Conservation (phyloP, 805 yeast species). For the Priceomyces fermenticarens region DNA sequence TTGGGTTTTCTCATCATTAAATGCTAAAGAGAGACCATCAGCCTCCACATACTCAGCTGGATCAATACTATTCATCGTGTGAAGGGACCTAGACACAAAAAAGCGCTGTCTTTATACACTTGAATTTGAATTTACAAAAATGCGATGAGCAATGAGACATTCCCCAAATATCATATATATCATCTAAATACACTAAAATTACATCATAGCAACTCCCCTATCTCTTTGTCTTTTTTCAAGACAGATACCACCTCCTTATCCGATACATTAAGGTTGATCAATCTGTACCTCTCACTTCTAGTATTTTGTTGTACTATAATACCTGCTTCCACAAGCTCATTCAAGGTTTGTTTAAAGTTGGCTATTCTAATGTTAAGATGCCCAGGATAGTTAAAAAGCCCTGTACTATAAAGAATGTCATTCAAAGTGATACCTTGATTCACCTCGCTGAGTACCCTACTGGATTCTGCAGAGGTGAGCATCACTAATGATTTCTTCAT, state of each 20-base stretch:
- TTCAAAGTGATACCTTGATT: constrained; percentile 12
- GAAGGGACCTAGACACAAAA: neutral
- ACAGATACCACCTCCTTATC: constrained; percentile 66
- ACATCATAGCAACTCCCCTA: constrained; percentile 4
- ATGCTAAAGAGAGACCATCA: constrained; percentile 34
- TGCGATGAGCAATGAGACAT: constrained; percentile 1
- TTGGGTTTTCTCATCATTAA: constrained; percentile 63
- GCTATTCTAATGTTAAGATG: constrained; percentile 44
- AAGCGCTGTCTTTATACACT: neutral
- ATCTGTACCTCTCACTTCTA: constrained; percentile 63
- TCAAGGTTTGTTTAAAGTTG: constrained; percentile 58
- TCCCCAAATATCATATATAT: neutral
- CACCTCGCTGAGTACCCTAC: constrained; percentile 14
- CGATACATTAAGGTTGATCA: constrained; percentile 64
- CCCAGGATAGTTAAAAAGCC: constrained; percentile 16
- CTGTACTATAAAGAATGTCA: constrained; percentile 25
- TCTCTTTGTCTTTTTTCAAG: constrained; percentile 50
- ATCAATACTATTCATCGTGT: constrained; percentile 31
- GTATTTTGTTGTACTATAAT: constrained; percentile 64
- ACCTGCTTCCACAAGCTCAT: constrained; percentile 78
- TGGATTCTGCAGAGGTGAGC: constrained; percentile 27
- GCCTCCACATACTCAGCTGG: constrained; percentile 57
- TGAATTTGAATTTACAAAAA: neutral
- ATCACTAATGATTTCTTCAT: constrained; percentile 50
- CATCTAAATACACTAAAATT: neutral